Percentiles rank a stretch among this genome's conserved stretches.
These are phyloP conservation scores for Phalaenopsis hybrid DNA, from an alignment of 116 monocot species.

Conservation along the genomic window DNA sequence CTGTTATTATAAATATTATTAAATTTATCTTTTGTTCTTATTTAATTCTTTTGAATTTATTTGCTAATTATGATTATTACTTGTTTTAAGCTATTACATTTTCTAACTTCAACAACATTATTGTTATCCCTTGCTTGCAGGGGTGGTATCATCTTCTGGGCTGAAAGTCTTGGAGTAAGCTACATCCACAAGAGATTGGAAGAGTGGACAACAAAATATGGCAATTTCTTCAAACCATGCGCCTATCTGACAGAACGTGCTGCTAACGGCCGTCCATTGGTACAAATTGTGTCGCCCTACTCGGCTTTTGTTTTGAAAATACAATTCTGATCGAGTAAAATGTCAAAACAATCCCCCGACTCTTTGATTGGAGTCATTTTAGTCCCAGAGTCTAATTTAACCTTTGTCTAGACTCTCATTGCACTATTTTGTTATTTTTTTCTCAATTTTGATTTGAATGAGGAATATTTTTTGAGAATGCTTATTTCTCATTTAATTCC, in stretches of 20 bases:
- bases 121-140: conserved; percentile 10
- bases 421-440: too few relatives aligned
- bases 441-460: too few relatives aligned
- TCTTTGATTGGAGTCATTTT: not conserved
- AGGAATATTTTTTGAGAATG: too few relatives aligned
- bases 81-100: too few relatives aligned
- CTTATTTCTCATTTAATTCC: not conserved
- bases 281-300: not conserved
- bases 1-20: too few relatives aligned
- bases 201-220: conserved; percentile 44
- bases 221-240: conserved; percentile 50
- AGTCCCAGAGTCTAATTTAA: not conserved
- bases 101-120: too few relatives aligned
- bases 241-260: conserved; percentile 39
- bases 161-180: conserved; percentile 35
- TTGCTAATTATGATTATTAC: too few relatives aligned
- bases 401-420: too few relatives aligned
- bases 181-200: conserved; percentile 38
- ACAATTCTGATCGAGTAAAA: not conserved
- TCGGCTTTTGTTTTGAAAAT: not conserved
- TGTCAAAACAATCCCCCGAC: not conserved
- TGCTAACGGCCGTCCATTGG: conserved; percentile 36
- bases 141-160: conserved; percentile 54
- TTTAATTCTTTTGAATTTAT: too few relatives aligned
- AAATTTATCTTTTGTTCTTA: too few relatives aligned